A percentile compares a stretch with the other conserved stretches of the same genome.
Evolutionary conservation across 1,139 yeast species (phyloP).

Genomic region (Debaryomyces coudertii): DNA sequence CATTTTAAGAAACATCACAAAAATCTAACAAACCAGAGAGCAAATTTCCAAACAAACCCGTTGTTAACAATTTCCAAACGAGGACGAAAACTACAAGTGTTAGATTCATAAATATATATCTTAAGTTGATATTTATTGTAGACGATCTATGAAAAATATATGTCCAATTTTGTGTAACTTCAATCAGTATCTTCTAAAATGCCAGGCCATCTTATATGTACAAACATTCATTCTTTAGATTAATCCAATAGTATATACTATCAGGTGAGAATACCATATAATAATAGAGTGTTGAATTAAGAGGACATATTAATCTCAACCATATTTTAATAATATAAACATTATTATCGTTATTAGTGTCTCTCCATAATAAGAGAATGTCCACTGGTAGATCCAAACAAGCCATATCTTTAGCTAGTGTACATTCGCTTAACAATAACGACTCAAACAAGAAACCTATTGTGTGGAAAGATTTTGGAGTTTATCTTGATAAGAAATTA

Average conservation of each 20-base stretch:
- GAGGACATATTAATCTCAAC: not conserved
- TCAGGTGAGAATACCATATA: not conserved
- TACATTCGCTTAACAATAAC: constrained; percentile 17
- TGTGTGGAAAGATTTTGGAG: constrained; percentile 67
- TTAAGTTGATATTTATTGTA: not conserved
- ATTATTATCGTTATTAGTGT: not conserved
- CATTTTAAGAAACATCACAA: constrained; percentile 18
- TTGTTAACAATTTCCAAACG: constrained; percentile 9
- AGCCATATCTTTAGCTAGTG: constrained; percentile 26
- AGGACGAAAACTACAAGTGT: constrained; percentile 12
- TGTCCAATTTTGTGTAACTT: constrained; percentile 4
- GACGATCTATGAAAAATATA: not conserved
- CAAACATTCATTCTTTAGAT: not conserved
- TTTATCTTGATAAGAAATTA: constrained; percentile 53
- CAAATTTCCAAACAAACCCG: constrained; percentile 10
- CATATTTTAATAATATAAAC: not conserved
- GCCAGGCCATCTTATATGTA: not conserved
- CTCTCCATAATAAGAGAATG: constrained; percentile 22
- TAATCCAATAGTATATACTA: not conserved
- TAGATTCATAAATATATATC: constrained; percentile 5
- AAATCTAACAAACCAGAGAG: constrained; percentile 7
- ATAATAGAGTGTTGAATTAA: not conserved
- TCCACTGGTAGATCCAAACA: constrained; percentile 34
- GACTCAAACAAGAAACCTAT: constrained; percentile 25
- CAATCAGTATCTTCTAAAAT: not conserved